Base-by-base conservation (phyloP, 768 basidiomycete species). In the Leccinum incarnatum region DNA sequence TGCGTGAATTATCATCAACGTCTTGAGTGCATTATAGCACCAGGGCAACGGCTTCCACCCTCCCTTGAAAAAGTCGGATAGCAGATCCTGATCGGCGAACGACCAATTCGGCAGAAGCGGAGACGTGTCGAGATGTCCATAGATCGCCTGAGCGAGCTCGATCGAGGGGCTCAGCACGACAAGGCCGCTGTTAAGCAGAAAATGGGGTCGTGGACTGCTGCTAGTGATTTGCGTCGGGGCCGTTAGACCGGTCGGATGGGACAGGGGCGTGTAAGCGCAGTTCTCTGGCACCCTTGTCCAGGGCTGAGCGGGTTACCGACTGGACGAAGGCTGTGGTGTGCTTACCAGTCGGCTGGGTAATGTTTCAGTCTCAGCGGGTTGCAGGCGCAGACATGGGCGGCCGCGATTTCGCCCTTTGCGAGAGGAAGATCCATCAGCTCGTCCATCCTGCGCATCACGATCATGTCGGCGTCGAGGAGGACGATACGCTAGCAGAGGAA, bases 51-150 rank as follows among this genome's bases (percentile, higher is more conserved):
- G 87, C 55, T 77, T 81, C 91, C 92, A 95, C 69, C 73, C 85
- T 17, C 87, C 89, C 56, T 79, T 73, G 77, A 96, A 98, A 68
- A 85, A 84, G 32, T 81, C 82, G 1, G 95, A 82, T 29, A 98
- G 83, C 30, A 97, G 80, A 65, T 99, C 96, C 72, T 99, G 96
- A 73, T 99, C 96, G 1, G 93, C 87, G 71, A 98, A 97, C n/a
- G 72, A 73, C 77, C 81, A 87, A 0, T 75, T 76, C 5, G 78
- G 59, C 7, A 90, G 77, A 9, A 79, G 76, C 4, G 83, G 81
- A 6, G 82, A 83, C 4, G 76, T 81, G 54, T 63, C 23, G 30
- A 74, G 56, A 82, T 75, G 54, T 71, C 71, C 52, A 73, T 75
- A 60, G 70, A 98, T 79, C 7, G 71, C 72, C 14, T 80, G 69